Evolutionary conservation across 2,329 filamentous ascomycete species (phyloP), one percentile per base, ranked within the genome.

Genomic region (Phialocephala subalpina): DNA sequence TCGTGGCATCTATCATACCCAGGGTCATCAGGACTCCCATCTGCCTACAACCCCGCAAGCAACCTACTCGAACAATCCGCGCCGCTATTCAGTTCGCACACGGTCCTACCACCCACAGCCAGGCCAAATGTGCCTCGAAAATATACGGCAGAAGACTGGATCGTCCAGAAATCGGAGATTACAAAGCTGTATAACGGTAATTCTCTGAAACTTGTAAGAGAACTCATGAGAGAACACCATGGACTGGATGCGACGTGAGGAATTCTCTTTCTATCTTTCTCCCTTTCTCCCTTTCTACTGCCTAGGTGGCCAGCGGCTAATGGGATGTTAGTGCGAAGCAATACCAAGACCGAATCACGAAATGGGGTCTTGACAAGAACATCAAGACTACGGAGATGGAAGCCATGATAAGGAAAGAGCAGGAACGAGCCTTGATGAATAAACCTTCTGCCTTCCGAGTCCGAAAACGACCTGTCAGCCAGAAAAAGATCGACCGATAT

Each of bases 301-400:
- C 29, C 40, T 60, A 4, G 9, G 9, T n/a, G n/a, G n/a, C 36
- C 36, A 9, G 36, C 36, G 18, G 36, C 36, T 40, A 57, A 16
- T 33, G 2, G 5, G n/a, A 56, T 40, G n/a, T 29, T 40, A 67
- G 65, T 18, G 14, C 33, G 25, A 67, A 64, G 36, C 65, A 67
- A 40, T 67, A 64, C 58, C 64, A 67, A 47, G 61, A 62, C 55
- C 58, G 62, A 61, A 33, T 67, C 22, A 53, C 20, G 38, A 62
- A 59, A 64, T 67, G 65, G 65, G 53, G 59, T 35, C 33, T 67
- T 1, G 27, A 59, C 22, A 67, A 64, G 59, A 62, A 62, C 18
- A 62, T 67, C 62, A 20, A 56, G 53, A 25, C 29, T 27, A 27
- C 52, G 11, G 65, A 67, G 53, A 62, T 62, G 62, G 25, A 55